Evolutionary conservation across 495 filamentous ascomycete species (phyloP).

Genomic region (Xylaria scruposa): DNA sequence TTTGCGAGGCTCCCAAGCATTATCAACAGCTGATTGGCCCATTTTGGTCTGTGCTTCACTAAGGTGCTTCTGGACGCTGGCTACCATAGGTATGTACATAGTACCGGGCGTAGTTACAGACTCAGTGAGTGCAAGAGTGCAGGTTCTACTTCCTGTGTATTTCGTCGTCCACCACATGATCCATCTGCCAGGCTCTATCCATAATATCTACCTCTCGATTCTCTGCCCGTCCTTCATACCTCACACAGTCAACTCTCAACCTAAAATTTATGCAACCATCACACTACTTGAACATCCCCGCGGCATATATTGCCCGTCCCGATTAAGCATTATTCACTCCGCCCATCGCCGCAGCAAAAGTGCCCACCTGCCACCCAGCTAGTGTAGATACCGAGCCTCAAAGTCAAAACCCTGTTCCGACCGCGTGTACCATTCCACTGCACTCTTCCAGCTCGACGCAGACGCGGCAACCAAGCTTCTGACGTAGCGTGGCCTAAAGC

Average conservation of each 20-base stretch:
- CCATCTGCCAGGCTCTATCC: not conserved
- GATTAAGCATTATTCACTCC: constrained; percentile 1
- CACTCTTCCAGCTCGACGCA: constrained; percentile 3
- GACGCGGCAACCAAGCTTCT: not conserved
- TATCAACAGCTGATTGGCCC: not conserved
- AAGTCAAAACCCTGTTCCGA: not conserved
- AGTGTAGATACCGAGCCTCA: not conserved
- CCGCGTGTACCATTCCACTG: not conserved
- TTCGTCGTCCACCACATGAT: constrained; percentile 5
- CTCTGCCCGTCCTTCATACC: not conserved
- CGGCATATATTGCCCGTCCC: constrained; percentile 8
- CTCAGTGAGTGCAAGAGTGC: not conserved
- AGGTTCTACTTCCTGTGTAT: not conserved
- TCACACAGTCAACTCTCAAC: not conserved
- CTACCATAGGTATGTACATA: not conserved
- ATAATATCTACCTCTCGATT: constrained; percentile 11
- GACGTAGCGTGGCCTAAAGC: not conserved
- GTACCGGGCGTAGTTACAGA: not conserved
- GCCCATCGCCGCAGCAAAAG: constrained; percentile 1
- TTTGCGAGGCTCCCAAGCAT: constrained; percentile 1
- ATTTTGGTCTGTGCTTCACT: not conserved
- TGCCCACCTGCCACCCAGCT: not conserved
- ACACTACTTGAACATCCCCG: not conserved
- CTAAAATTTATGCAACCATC: constrained; percentile 17
- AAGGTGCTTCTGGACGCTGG: not conserved